Evolutionary conservation across 495 filamentous ascomycete genomes (phyloP).

Genomic region (Penicillium dipodomyicola): DNA sequence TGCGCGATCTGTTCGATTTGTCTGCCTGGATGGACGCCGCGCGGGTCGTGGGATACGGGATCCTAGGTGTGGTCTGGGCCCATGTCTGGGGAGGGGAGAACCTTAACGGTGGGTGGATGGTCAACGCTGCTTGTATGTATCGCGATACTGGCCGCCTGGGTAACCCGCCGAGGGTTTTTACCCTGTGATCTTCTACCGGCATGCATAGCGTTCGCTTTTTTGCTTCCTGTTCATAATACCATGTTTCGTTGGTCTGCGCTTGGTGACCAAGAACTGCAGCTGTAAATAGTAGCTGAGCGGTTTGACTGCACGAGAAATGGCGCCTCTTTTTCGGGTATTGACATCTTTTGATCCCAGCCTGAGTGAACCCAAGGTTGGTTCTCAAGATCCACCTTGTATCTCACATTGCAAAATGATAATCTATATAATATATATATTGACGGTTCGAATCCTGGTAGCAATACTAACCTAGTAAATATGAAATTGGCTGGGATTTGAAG

Average conservation of each 20-base stretch:
- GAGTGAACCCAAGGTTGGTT: neutral
- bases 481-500: neutral
- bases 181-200: conserved; percentile 23
- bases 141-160: conserved; percentile 61
- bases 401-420: neutral
- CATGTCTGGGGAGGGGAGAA: conserved; percentile 64
- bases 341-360: neutral
- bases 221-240: neutral
- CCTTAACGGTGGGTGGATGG: conserved; percentile 55
- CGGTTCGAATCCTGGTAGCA: neutral
- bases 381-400: neutral
- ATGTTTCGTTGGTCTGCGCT: neutral
- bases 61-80: conserved; percentile 67
- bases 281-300: neutral
- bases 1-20: conserved; percentile 53
- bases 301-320: neutral
- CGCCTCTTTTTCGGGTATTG: neutral
- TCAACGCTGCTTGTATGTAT: conserved; percentile 77
- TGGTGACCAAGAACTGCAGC: neutral
- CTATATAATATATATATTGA: neutral
- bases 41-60: conserved; percentile 60
- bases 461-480: neutral
- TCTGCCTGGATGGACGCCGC: conserved; percentile 61
- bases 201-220: conserved; percentile 11
- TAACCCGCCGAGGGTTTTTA: conserved; percentile 62